Evolutionary conservation across 2,329 filamentous ascomycete species (phyloP).

Genomic region (Clarireedia sp.): DNA sequence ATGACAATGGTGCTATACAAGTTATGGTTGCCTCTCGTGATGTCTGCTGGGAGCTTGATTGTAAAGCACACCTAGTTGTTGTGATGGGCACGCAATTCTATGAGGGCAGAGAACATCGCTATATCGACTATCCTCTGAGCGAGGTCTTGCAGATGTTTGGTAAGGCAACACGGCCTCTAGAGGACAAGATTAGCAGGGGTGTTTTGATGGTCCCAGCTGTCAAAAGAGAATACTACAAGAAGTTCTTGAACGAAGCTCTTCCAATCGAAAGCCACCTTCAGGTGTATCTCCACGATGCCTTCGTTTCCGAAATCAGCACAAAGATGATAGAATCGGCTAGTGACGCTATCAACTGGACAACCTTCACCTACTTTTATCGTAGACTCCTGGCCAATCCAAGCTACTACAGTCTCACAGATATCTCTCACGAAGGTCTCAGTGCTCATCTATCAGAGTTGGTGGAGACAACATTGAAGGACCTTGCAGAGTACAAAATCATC

Average conservation of each 20-base stretch:
- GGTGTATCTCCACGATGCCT: conserved; percentile 86
- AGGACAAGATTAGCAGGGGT: conserved; percentile 75
- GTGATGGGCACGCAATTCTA: conserved; percentile 98
- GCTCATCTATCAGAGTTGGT: conserved; percentile 91
- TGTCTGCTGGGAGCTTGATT: conserved; percentile 91
- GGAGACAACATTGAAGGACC: conserved; percentile 82
- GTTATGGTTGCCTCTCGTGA: conserved; percentile 71
- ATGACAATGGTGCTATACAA: conserved; percentile 64
- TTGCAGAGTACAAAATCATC: conserved; percentile 89
- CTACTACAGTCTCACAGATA: conserved; percentile 85
- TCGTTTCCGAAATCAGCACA: conserved; percentile 94
- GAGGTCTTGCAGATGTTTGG: conserved; percentile 98
- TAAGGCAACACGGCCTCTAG: conserved; percentile 71
- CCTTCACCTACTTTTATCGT: conserved; percentile 97
- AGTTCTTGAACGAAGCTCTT: conserved; percentile 92
- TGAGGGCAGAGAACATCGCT: conserved; percentile 91
- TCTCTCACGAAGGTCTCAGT: conserved; percentile 87
- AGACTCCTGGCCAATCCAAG: conserved; percentile 90
- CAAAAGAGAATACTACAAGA: conserved; percentile 97
- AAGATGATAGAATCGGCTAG: conserved; percentile 93
- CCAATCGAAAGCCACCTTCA: conserved; percentile 93
- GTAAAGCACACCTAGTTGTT: conserved; percentile 80
- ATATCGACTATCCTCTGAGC: conserved; percentile 90
- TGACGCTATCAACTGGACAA: conserved; percentile 96
- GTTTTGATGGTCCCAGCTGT: conserved; percentile 95